Conservation (phyloP, 208 protist species). For the Leishmania braziliensis region DNA sequence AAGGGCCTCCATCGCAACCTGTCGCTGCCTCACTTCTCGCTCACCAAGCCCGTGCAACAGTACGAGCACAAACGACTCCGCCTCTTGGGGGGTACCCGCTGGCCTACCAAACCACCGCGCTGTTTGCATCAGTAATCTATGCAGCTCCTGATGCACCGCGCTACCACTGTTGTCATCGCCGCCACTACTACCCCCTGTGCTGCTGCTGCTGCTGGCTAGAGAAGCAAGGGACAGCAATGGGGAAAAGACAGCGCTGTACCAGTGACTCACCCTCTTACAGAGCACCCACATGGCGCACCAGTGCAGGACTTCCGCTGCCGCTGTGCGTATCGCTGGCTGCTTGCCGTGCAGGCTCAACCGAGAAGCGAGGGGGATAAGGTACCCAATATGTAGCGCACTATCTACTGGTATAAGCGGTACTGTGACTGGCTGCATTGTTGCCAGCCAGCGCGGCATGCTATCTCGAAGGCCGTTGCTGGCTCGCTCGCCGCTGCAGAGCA, state of each 20-base stretch:
- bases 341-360: slow-evolving; percentile 61
- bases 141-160: background rate
- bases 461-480: background rate
- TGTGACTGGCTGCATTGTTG: background rate
- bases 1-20: slow-evolving; percentile 22
- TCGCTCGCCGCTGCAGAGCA: background rate
- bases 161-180: slow-evolving; percentile 20
- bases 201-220: slow-evolving; percentile 44
- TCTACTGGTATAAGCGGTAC: slow-evolving; percentile 13
- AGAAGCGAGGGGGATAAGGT: slow-evolving; percentile 64
- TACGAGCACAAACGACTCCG: slow-evolving; percentile 1
- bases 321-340: slow-evolving; percentile 67
- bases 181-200: slow-evolving; percentile 1
- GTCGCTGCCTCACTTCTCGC: slow-evolving; percentile 10
- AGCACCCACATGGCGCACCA: slow-evolving; percentile 74
- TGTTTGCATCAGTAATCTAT: slow-evolving; percentile 3
- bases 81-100: background rate
- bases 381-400: slow-evolving; percentile 54
- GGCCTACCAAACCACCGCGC: slow-evolving; percentile 13
- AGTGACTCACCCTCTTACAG: slow-evolving; percentile 41
- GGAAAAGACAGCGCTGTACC: slow-evolving; percentile 50
- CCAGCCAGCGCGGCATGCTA: background rate
- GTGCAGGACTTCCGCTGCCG: slow-evolving; percentile 90
- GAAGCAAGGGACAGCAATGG: slow-evolving; percentile 44
- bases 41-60: slow-evolving; percentile 17